These are phyloP conservation scores for Hemileia vastatrix DNA, from an alignment of 1,284 basidiomycete genomes.

Conservation along the genomic window DNA sequence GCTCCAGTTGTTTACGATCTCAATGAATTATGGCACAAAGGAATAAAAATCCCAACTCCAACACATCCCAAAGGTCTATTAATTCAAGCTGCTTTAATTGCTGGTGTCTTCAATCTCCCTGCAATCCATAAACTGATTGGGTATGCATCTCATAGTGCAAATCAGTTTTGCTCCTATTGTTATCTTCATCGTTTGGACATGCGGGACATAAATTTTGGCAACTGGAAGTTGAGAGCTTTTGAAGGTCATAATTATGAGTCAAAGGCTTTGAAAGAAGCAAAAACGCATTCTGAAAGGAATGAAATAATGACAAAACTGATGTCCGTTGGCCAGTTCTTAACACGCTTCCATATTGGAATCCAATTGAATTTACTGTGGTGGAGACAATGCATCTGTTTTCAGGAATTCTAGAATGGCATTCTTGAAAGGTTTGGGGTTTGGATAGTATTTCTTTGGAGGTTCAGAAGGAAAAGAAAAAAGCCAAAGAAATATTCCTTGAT, in stretches of 20 bases:
- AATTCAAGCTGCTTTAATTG: constrained; percentile 8
- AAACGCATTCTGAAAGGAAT: constrained; percentile 1
- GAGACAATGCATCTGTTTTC: constrained; percentile 16
- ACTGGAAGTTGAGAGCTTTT: background rate
- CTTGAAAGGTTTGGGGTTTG: constrained; percentile 4
- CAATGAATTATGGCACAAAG: constrained; percentile 3
- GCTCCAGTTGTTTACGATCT: constrained; percentile 5
- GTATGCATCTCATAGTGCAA: constrained; percentile 12
- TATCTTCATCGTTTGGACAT: constrained; percentile 6
- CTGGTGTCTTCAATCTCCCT: constrained; percentile 8
- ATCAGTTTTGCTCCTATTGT: constrained; percentile 15
- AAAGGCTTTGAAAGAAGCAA: constrained; percentile 5
- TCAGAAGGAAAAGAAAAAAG: background rate
- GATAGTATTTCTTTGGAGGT: background rate
- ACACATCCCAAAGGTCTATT: background rate
- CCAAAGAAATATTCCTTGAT: background rate
- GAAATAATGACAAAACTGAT: background rate
- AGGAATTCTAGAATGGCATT: constrained; percentile 13
- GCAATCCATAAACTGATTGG: constrained; percentile 17
- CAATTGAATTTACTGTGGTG: constrained; percentile 15
- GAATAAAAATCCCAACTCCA: constrained; percentile 4
- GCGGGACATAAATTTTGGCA: background rate
- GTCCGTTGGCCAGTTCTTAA: constrained; percentile 13
- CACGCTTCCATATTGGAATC: constrained; percentile 11
- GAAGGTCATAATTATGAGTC: constrained; percentile 10